Base-by-base conservation (phyloP, 116 monocot genomes). In the Iris pallida region DNA sequence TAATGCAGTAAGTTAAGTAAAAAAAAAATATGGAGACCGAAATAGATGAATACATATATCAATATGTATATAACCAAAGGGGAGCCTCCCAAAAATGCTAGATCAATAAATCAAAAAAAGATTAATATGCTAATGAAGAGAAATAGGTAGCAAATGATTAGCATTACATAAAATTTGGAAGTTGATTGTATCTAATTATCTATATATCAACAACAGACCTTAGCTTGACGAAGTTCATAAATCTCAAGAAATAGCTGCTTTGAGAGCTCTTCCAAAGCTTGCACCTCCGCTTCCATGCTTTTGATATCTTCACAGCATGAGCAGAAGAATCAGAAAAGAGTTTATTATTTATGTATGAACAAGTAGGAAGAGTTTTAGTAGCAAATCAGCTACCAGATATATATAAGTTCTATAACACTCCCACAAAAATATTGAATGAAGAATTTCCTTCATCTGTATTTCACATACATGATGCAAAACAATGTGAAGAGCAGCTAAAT, bases 171-270 rank as follows among this genome's bases (percentile, higher is more conserved):
- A 30, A 30, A 30, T 30, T 30, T 30, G 30, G 30, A 30, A 30
- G 30, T 30, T 30, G 30, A 30, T 30, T 30, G 30, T 30, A 30
- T 30, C 30, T 30, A 30, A 1, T 1, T 30, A 45, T 19, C 30
- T 30, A 30, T 30, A 30, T 30, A 45, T 19, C 41, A 66, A 66
- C 19, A 17, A 70, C 17, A 61, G 3, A 97, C 97, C 85, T 97
- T 97, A 55, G 97, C 97, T 75, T 92, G 87, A 61, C 92, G 92
- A 72, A 97, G 90, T 68, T 97, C 97, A 82, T 88, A 95, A 53
- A 95, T 82, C 61, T 95, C 95, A 65, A 95, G 89, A 73, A 95
- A 95, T 19, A 95, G 65, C 60, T 91, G 91, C 72, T 91, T 95
- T 54, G 95, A 91, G 41, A 95, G 91, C 63, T 95, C 95, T 79